These are phyloP conservation scores for Pseudevernia furfuracea DNA, from an alignment of 495 filamentous ascomycete species.

Conservation along the genomic window DNA sequence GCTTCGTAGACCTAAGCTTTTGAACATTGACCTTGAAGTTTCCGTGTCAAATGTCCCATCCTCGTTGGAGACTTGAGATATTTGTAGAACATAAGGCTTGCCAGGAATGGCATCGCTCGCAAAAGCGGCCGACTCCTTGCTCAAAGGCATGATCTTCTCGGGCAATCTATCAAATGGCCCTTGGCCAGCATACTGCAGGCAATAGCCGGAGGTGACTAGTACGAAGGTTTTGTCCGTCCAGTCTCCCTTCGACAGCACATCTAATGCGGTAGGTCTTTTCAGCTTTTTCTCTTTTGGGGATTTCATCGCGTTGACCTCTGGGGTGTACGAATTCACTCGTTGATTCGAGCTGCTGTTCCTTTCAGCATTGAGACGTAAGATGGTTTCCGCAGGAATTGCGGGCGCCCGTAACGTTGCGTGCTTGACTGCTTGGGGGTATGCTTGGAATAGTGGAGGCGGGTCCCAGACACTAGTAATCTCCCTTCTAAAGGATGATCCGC, in stretches of 20 bases:
- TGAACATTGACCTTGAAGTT: constrained; percentile 55
- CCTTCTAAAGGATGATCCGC: constrained; percentile 17
- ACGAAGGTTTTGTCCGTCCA: constrained; percentile 82
- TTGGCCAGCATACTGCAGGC: constrained; percentile 80
- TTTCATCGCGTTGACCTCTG: constrained; percentile 14
- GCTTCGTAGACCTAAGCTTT: constrained; percentile 62
- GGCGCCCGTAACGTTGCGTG: constrained; percentile 46
- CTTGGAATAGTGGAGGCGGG: constrained; percentile 79
- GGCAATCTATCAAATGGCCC: constrained; percentile 75
- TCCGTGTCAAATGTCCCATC: constrained; percentile 41
- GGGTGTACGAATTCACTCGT: constrained; percentile 27
- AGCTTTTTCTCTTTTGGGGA: constrained; percentile 39
- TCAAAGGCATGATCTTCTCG: constrained; percentile 78
- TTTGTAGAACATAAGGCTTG: constrained; percentile 84
- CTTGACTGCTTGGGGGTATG: constrained; percentile 75
- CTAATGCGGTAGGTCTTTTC: constrained; percentile 46
- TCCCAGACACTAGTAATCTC: constrained; percentile 45
- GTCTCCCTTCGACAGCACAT: constrained; percentile 55
- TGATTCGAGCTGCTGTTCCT: constrained; percentile 44
- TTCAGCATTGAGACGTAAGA: constrained; percentile 49
- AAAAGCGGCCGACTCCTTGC: constrained; percentile 82
- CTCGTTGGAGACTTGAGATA: constrained; percentile 68
- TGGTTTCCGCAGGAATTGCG: constrained; percentile 45
- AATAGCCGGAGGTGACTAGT: constrained; percentile 69
- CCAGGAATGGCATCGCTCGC: constrained; percentile 89